A percentile compares a stretch with the other conserved stretches of the same genome.
These are phyloP conservation scores for Phlegmacium glaucopus DNA, from an alignment of 768 basidiomycete genomes.

Conservation along the genomic window DNA sequence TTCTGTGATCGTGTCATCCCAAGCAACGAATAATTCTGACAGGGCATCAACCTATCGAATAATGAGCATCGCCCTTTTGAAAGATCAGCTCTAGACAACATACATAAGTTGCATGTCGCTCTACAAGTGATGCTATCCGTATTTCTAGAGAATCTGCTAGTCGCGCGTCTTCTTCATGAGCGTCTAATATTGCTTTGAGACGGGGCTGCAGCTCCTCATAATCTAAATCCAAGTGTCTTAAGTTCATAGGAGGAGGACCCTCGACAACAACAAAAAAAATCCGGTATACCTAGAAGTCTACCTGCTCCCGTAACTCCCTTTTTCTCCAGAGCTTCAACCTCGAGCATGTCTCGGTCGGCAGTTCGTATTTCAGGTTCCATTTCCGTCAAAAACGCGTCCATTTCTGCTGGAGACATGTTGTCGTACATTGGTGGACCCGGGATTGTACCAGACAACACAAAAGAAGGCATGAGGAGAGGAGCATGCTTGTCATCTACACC, in stretches of 20 bases:
- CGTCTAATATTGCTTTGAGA: slow-evolving; percentile 53
- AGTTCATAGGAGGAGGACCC: not conserved
- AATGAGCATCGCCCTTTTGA: not conserved
- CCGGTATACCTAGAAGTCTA: slow-evolving; percentile 53
- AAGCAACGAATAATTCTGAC: slow-evolving; percentile 80
- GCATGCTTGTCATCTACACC: slow-evolving; percentile 71
- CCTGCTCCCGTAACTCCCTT: slow-evolving; percentile 73
- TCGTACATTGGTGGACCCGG: slow-evolving; percentile 53
- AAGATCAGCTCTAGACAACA: slow-evolving; percentile 17
- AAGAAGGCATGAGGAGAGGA: slow-evolving; percentile 69
- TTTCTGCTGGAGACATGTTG: slow-evolving; percentile 61
- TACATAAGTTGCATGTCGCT: slow-evolving; percentile 70
- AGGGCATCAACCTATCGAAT: slow-evolving; percentile 66
- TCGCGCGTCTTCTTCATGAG: slow-evolving; percentile 56
- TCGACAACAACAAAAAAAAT: not conserved
- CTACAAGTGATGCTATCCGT: slow-evolving; percentile 61
- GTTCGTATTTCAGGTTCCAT: slow-evolving; percentile 84
- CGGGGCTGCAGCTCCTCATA: slow-evolving; percentile 67
- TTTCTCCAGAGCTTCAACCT: slow-evolving; percentile 67
- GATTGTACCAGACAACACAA: slow-evolving; percentile 66
- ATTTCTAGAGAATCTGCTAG: slow-evolving; percentile 60
- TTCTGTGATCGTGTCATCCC: slow-evolving; percentile 75
- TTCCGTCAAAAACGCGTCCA: slow-evolving; percentile 69
- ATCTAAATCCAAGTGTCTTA: slow-evolving; percentile 30
- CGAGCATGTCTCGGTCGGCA: slow-evolving; percentile 78